Percentiles rank a stretch among this genome's conserved stretches.
These are phyloP conservation scores for Rhodotorula graminis DNA, from an alignment of 768 basidiomycete genomes.

Conservation along the genomic window DNA sequence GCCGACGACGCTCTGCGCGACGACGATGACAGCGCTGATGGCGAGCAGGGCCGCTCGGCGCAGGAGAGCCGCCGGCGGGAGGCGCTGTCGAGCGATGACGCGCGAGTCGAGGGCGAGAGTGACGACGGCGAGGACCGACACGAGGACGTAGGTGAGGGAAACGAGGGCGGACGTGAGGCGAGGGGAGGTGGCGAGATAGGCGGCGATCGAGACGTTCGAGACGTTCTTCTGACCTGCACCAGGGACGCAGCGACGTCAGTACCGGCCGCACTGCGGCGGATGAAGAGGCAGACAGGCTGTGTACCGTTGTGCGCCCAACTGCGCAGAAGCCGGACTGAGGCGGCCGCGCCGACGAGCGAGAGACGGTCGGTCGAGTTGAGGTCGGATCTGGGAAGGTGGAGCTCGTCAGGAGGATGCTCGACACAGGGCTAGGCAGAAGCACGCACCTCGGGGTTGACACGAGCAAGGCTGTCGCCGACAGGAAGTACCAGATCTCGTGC, in stretches of 20 bases:
- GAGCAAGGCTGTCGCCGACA: background rate
- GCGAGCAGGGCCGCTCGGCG: conserved; percentile 9
- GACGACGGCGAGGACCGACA: background rate
- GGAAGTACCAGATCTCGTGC: conserved; percentile 32
- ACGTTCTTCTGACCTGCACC: conserved; percentile 30
- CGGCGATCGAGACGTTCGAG: conserved; percentile 12
- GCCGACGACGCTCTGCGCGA: background rate
- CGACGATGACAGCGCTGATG: background rate
- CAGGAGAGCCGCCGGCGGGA: background rate
- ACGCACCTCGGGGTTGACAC: background rate
- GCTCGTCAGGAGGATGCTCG: too few relatives aligned
- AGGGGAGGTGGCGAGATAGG: background rate
- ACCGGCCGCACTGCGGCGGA: too few relatives aligned
- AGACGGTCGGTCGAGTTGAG: background rate
- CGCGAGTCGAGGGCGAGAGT: conserved; percentile 1
- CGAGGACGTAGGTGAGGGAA: background rate
- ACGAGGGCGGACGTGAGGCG: background rate
- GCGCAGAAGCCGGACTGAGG: conserved; percentile 1
- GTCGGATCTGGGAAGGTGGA: background rate
- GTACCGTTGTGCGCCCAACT: conserved; percentile 32
- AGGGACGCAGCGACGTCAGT: too few relatives aligned
- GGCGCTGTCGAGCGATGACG: background rate
- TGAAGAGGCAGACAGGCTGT: too few relatives aligned
- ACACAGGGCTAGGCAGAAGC: background rate
- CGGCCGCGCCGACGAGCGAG: background rate